A percentile compares a stretch with the other conserved stretches of the same genome.
These are phyloP conservation scores for Pulveroboletus ravenelii DNA, from an alignment of 768 basidiomycete genomes.

Conservation along the genomic window DNA sequence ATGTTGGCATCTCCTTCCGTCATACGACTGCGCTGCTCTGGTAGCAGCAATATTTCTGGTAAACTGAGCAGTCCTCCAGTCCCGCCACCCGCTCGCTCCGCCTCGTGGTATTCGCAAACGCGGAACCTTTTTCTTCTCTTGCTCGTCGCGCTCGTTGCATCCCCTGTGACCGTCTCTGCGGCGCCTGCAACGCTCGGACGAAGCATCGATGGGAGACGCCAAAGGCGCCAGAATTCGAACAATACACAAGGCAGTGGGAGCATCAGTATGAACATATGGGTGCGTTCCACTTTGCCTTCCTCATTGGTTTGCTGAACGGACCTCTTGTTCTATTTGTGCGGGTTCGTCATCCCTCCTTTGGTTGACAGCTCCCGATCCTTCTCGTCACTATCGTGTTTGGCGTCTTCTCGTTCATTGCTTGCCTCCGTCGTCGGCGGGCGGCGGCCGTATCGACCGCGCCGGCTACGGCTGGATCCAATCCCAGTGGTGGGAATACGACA, in stretches of 20 bases:
- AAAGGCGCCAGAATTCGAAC: neutral
- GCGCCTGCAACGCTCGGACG: slow-evolving; percentile 1
- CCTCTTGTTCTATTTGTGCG: neutral
- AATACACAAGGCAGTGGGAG: neutral
- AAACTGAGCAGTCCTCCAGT: neutral
- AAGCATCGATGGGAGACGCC: neutral
- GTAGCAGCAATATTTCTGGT: neutral
- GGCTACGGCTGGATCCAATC: neutral
- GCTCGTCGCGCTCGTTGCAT: slow-evolving; percentile 4
- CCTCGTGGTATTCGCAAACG: slow-evolving; percentile 3
- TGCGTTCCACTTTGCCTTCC: slow-evolving; percentile 9
- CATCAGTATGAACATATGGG: slow-evolving; percentile 23
- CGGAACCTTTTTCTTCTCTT: neutral
- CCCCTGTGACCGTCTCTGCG: slow-evolving; percentile 3
- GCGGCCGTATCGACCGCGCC: neutral
- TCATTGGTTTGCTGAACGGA: neutral
- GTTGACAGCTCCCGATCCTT: slow-evolving; percentile 27
- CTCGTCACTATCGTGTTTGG: slow-evolving; percentile 19
- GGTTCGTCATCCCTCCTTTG: neutral
- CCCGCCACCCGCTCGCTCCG: neutral
- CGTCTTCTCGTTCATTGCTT: slow-evolving; percentile 18
- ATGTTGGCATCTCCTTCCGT: neutral
- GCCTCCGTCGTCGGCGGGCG: slow-evolving; percentile 23
- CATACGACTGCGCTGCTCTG: slow-evolving; percentile 3
- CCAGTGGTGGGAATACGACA: slow-evolving; percentile 10